Percentiles rank a stretch among this genome's conserved stretches.
Evolutionary conservation across 2,329 filamentous ascomycete genomes (phyloP).

Genomic region (Calonectria ilicicola): DNA sequence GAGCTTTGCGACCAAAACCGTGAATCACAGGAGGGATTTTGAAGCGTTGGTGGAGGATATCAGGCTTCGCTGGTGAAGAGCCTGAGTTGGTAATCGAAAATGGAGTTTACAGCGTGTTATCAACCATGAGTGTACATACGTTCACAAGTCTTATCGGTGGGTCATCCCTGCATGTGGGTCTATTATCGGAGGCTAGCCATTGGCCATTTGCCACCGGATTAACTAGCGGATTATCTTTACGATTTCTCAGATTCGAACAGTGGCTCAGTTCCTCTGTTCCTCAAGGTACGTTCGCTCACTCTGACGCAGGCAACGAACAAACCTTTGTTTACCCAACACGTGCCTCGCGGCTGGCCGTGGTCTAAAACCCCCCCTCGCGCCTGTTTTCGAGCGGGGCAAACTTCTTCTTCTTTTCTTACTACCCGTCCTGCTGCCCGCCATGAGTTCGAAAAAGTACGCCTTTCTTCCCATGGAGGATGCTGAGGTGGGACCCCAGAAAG

Average conservation of each 20-base stretch:
- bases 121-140: constrained; percentile 30
- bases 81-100: constrained; percentile 7
- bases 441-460: constrained; percentile 73
- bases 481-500: constrained; percentile 67
- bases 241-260: constrained; percentile 21
- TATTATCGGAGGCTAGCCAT: constrained; percentile 37
- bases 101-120: constrained; percentile 51
- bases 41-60: constrained; percentile 20
- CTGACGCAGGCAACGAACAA: constrained; percentile 17
- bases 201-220: constrained; percentile 42
- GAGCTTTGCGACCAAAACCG: constrained; percentile 12
- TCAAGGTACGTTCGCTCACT: constrained; percentile 10
- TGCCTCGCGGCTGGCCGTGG: not conserved
- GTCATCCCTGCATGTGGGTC: constrained; percentile 22
- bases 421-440: constrained; percentile 34
- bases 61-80: constrained; percentile 5
- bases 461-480: constrained; percentile 76
- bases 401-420: not conserved
- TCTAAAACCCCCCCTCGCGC: not conserved
- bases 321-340: not conserved
- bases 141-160: constrained; percentile 35
- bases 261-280: not conserved
- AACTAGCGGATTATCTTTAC: constrained; percentile 38
- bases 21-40: constrained; percentile 5
- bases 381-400: not conserved